Conservation (phyloP, 768 basidiomycete species). For the Amyloporia xantha region DNA sequence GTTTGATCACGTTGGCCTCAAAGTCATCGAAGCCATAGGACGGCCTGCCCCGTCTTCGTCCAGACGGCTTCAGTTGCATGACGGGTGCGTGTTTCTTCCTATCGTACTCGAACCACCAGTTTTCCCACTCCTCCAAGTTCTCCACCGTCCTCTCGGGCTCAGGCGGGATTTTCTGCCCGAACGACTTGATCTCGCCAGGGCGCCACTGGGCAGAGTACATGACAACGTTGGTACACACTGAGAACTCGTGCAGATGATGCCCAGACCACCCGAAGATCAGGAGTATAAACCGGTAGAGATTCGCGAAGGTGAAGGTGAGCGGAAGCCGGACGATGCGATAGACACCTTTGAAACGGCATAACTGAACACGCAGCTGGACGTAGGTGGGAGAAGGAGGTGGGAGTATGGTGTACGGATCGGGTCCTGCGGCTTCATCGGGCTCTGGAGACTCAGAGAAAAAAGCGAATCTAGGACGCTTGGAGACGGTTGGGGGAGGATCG, state of each 20-base stretch:
- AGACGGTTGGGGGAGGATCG: neutral
- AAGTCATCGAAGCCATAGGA: neutral
- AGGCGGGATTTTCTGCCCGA: constrained; percentile 1
- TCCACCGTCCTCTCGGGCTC: constrained; percentile 15
- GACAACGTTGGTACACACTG: constrained; percentile 12
- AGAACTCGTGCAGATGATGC: constrained; percentile 11
- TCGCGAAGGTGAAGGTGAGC: constrained; percentile 24
- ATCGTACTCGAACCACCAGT: constrained; percentile 11
- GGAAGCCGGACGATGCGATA: constrained; percentile 21
- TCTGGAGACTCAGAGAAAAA: neutral
- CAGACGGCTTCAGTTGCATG: neutral
- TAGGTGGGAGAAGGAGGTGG: constrained; percentile 10
- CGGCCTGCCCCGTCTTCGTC: neutral
- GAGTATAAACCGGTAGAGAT: constrained; percentile 24
- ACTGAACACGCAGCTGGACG: constrained; percentile 26
- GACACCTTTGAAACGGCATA: constrained; percentile 16
- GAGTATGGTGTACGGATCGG: neutral
- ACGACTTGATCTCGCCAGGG: constrained; percentile 16
- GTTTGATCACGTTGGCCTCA: neutral
- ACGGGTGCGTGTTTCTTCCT: neutral
- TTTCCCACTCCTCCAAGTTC: neutral
- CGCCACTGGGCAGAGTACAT: constrained; percentile 18
- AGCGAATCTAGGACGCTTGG: neutral
- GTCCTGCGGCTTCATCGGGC: neutral
- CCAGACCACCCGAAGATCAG: constrained; percentile 28